Evolutionary conservation across 73 alveolate genomes (phyloP), one percentile per base, ranked within the genome.

Genomic region (Durusdinium trenchii): DNA sequence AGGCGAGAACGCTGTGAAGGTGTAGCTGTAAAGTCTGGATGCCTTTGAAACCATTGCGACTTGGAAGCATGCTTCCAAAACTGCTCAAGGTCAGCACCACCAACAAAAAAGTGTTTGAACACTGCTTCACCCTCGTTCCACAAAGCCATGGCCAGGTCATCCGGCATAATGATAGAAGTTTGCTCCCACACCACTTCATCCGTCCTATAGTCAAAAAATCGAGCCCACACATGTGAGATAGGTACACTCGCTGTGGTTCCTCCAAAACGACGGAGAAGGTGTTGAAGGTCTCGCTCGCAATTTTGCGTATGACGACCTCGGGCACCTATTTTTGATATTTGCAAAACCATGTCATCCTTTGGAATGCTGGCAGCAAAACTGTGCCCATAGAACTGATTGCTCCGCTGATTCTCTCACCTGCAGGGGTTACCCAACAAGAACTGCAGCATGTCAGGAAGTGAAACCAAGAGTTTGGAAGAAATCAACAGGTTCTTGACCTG

Each of bases 241-340:
- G 51, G 35, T 42, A 35, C 57, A 73, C n/a, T 38, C 42, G n/a
- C 4, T 3, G 57, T 16, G 54, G n/a, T 36, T 14, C n/a, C 35
- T 38, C 28, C 79, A 23, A 38, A 1, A 10, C 36, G n/a, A 14
- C 60, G 60, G 9, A 76, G 9, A 35, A 76, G 36, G 10, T 42
- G 87, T 35, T 76, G 87, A 51, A 76, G 40, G 54, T 76, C 87
- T 35, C 87, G 20, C 40, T 76, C 87, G 57, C 51, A 42, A 32
- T 76, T 76, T 3, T 38, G 54, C 51, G 57, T 3, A 42, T 76
- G 87, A 14, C n/a, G 51, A 35, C 87, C 87, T 0, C 36, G 20
- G 51, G 60, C 12, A 23, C 87, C 87, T 7, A 23, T 28, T 3
- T 16, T 14, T 12, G 87, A 38, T 1, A 76, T 35, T 38, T n/a